A percentile compares a stretch with the other conserved stretches of the same genome.
phyloP scores from a whole-genome alignment of 1,284 basidiomycete species.

The Naganishia sp. region DNA sequence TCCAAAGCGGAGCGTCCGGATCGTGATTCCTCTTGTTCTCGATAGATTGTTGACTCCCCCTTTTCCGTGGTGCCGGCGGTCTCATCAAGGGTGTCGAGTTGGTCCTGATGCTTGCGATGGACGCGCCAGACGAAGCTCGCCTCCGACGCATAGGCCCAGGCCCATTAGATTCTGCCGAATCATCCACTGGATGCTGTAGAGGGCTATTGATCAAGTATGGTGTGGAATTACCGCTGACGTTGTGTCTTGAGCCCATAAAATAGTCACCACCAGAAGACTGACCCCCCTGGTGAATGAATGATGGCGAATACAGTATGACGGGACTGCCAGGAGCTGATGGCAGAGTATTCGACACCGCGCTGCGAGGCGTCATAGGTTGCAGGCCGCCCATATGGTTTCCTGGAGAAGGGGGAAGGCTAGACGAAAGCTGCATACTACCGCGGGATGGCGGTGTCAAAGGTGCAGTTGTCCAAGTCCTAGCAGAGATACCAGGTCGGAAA shows the following conservation, averaged over 20 bases:
- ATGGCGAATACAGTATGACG: slow-evolving; percentile 28
- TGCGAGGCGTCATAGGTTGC: slow-evolving; percentile 52
- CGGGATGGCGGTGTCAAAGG: slow-evolving; percentile 19
- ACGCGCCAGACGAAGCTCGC: slow-evolving; percentile 23
- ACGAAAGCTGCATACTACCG: slow-evolving; percentile 17
- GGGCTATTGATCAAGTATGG: slow-evolving; percentile 24
- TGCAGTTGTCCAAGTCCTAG: slow-evolving; percentile 40
- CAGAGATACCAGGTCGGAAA: slow-evolving; percentile 40
- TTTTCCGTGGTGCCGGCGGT: slow-evolving; percentile 17
- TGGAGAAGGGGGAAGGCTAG: slow-evolving; percentile 46
- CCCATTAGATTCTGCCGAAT: slow-evolving; percentile 8
- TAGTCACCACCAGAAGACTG: neutral
- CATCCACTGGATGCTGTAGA: slow-evolving; percentile 7
- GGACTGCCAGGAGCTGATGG: slow-evolving; percentile 49
- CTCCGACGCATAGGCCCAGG: slow-evolving; percentile 17
- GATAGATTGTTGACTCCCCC: slow-evolving; percentile 25
- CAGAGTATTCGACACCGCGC: slow-evolving; percentile 32
- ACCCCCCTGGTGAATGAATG: neutral
- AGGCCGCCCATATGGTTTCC: slow-evolving; percentile 42
- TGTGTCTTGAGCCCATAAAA: slow-evolving; percentile 6
- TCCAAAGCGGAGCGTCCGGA: slow-evolving; percentile 26
- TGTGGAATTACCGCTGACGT: slow-evolving; percentile 21
- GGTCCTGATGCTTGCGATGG: slow-evolving; percentile 4
- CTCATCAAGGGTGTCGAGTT: slow-evolving; percentile 23
- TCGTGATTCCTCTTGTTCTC: slow-evolving; percentile 1